Evolutionary conservation across 768 basidiomycete species (phyloP), one percentile per base, ranked within the genome.

Genomic region (Trametes gibbosa): DNA sequence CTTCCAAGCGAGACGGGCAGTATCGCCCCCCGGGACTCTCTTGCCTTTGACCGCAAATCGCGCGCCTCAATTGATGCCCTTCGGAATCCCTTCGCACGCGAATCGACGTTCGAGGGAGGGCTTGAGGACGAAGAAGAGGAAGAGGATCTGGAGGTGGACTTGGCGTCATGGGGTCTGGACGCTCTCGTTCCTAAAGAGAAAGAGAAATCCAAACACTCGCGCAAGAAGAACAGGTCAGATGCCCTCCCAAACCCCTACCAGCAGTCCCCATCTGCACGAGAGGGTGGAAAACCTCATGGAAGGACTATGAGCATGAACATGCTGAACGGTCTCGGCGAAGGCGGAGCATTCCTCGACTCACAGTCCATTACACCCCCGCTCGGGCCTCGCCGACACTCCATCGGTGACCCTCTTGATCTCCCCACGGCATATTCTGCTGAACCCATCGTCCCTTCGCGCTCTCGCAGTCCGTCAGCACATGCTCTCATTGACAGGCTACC

Each of bases 91-190:
- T 92, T 92, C 64, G 82, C 81, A 39, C 76, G 75, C n/a, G 87
- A 85, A 59, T 83, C 83, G 29, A 76, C 79, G 1, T 79, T 80
- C 13, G 81, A 81, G 17, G 81, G 82, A 7, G 81, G 81, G 0
- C 59, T 62, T 17, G 81, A 81, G 7, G 78, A 82, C 5, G 79
- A 79, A 24, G 79, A 77, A 41, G 79, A 78, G 43, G 82, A 78
- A 42, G 79, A 81, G 32, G 82, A 80, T 24, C 56, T 87, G 32
- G 92, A 92, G 67, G 87, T 92, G 25, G 90, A 92, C 72, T 76
- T 93, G 57, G 79, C 86, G 3, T 92, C 90, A 17, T 94, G 90
- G 91, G 92, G 92, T 3, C 77, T 94, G 24, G 87, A 91, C 58
- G 81, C 84, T 6, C 85, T 91, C 73, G 84, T 90, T 61, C 79